Conservation (phyloP, 495 filamentous ascomycete genomes). For the Tuber magnatum region DNA sequence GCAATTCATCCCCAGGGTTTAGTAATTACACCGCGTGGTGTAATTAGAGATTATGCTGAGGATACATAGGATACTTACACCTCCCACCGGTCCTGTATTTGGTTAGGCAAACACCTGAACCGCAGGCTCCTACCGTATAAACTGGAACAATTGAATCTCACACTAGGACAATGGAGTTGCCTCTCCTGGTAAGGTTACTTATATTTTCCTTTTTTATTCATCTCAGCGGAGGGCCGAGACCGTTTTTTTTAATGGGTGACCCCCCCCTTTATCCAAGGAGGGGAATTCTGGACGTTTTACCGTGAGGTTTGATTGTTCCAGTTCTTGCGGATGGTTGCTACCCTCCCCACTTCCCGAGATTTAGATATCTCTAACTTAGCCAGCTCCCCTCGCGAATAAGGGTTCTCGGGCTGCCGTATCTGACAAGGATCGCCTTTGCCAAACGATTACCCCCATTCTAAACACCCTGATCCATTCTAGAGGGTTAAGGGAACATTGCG, state of each 20-base stretch:
- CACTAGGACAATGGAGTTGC: too few species aligned
- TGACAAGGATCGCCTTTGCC: not conserved
- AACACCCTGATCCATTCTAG: not conserved
- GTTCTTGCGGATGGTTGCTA: not conserved
- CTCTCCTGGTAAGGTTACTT: too few species aligned
- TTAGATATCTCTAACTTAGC: not conserved
- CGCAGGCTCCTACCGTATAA: not conserved
- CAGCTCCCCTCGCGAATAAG: not conserved
- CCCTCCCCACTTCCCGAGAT: not conserved
- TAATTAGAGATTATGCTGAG: not conserved
- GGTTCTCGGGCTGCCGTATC: not conserved
- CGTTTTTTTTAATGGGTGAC: too few species aligned
- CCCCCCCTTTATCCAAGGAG: too few species aligned
- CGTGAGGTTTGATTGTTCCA: too few species aligned
- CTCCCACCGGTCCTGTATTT: not conserved
- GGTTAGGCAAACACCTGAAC: not conserved
- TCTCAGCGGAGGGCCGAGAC: too few species aligned
- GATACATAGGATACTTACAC: not conserved
- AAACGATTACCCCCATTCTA: not conserved
- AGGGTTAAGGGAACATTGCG: not conserved
- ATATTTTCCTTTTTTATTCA: too few species aligned
- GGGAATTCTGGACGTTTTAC: too few species aligned
- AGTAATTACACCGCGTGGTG: not conserved
- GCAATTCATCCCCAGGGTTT: not conserved
- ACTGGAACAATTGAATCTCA: too few species aligned